Percentiles rank a stretch among this genome's conserved stretches.
Conservation (phyloP, 1,139 yeast species). For the Candida tropicalis region DNA sequence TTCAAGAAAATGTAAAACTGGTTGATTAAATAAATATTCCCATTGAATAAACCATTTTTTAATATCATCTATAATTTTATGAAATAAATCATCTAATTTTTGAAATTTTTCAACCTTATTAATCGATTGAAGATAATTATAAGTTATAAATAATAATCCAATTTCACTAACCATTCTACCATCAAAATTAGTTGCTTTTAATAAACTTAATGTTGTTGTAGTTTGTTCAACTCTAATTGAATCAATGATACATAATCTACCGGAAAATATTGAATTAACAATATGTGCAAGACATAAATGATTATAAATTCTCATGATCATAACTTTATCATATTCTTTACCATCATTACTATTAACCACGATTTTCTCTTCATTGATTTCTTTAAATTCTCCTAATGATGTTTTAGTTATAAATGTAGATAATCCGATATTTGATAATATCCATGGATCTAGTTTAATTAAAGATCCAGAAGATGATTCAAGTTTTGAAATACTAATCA, state of each 20-base stretch:
- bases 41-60: slow-evolving; percentile 68
- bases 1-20: slow-evolving; percentile 77
- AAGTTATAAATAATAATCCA: slow-evolving; percentile 61
- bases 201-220: slow-evolving; percentile 59
- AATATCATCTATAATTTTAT: slow-evolving; percentile 39
- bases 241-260: slow-evolving; percentile 75
- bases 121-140: slow-evolving; percentile 54
- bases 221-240: slow-evolving; percentile 65
- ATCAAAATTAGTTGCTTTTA: slow-evolving; percentile 76
- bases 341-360: slow-evolving; percentile 42
- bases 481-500: slow-evolving; percentile 57
- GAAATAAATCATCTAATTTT: slow-evolving; percentile 23
- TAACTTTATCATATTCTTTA: slow-evolving; percentile 52
- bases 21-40: slow-evolving; percentile 71
- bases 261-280: slow-evolving; percentile 68
- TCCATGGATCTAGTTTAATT: slow-evolving; percentile 59
- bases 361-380: slow-evolving; percentile 24
- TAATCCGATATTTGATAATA: slow-evolving; percentile 58
- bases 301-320: slow-evolving; percentile 67
- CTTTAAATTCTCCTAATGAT: slow-evolving; percentile 33
- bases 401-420: slow-evolving; percentile 56
- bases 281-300: slow-evolving; percentile 73
- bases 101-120: slow-evolving; percentile 1
- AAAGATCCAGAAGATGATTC: no score
- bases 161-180: slow-evolving; percentile 85